Conservation (phyloP, 257 asterid genomes). For the Linderniella brevidens region DNA sequence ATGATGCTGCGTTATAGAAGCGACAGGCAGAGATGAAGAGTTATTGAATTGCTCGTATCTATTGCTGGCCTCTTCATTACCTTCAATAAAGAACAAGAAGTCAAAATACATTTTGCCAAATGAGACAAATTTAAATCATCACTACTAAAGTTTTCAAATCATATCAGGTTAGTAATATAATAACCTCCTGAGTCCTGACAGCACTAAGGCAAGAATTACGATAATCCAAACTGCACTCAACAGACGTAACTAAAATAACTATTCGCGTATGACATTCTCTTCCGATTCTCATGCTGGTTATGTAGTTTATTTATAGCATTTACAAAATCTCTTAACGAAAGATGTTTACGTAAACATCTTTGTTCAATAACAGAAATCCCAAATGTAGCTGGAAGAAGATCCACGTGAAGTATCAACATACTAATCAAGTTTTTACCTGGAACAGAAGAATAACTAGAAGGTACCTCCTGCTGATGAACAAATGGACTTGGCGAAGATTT, state of each 20-base stretch:
- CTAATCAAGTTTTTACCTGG: slow-evolving; percentile 73
- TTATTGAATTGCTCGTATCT: slow-evolving; percentile 31
- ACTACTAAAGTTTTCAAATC: too few species aligned
- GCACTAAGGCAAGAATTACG: too few species aligned
- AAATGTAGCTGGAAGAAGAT: slow-evolving; percentile 7
- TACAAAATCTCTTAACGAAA: neutral
- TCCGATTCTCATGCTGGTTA: too few species aligned
- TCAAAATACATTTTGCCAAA: slow-evolving; percentile 9
- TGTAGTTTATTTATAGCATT: too few species aligned
- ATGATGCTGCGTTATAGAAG: slow-evolving; percentile 27
- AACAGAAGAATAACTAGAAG: slow-evolving; percentile 99
- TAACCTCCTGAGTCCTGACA: too few species aligned
- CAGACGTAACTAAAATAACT: too few species aligned
- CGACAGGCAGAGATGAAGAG: slow-evolving; percentile 30
- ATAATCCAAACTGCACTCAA: too few species aligned
- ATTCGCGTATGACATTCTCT: too few species aligned
- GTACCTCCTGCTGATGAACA: slow-evolving; percentile 99
- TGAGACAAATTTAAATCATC: neutral
- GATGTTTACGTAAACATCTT: slow-evolving; percentile 16
- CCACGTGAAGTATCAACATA: slow-evolving; percentile 29
- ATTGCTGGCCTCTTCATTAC: slow-evolving; percentile 39
- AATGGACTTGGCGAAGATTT: slow-evolving; percentile 46
- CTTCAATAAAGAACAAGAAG: slow-evolving; percentile 26
- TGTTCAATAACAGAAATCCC: slow-evolving; percentile 12
- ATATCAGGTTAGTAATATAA: too few species aligned